Conservation (phyloP, 2,329 filamentous ascomycete genomes). For the Colletotrichum agaves region DNA sequence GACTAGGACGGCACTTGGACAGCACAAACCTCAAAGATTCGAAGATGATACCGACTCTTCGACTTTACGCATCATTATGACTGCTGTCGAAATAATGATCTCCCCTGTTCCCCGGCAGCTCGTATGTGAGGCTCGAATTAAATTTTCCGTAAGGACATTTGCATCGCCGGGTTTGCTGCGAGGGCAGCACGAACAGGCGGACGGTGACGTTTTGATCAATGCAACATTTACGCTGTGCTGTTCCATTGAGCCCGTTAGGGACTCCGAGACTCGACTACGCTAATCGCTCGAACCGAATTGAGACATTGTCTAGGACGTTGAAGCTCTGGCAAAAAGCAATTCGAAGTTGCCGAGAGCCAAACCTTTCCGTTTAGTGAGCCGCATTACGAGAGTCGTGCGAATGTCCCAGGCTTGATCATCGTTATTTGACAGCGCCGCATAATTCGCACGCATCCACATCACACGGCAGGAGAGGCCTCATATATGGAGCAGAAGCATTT, state of each 20-base stretch:
- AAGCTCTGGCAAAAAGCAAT: neutral
- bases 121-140: constrained; percentile 17
- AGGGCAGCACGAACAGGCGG: constrained; percentile 1
- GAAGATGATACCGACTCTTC: neutral
- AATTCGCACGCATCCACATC: constrained; percentile 3
- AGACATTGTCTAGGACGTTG: neutral
- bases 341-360: neutral
- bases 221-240: neutral
- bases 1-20: neutral
- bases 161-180: neutral
- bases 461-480: too few relatives aligned
- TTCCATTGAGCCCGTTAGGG: neutral
- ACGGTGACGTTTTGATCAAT: constrained; percentile 17
- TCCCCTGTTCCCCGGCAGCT: neutral
- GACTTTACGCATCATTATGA: neutral
- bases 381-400: neutral
- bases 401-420: neutral
- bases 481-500: neutral
- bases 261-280: neutral
- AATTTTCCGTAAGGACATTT: neutral
- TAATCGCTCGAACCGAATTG: neutral
- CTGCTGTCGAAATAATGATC: neutral
- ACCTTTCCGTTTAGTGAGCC: neutral
- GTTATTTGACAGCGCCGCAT: neutral
- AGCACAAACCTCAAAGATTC: neutral